Conservation (phyloP, 257 asterid species). For the Scutellaria galericulata region DNA sequence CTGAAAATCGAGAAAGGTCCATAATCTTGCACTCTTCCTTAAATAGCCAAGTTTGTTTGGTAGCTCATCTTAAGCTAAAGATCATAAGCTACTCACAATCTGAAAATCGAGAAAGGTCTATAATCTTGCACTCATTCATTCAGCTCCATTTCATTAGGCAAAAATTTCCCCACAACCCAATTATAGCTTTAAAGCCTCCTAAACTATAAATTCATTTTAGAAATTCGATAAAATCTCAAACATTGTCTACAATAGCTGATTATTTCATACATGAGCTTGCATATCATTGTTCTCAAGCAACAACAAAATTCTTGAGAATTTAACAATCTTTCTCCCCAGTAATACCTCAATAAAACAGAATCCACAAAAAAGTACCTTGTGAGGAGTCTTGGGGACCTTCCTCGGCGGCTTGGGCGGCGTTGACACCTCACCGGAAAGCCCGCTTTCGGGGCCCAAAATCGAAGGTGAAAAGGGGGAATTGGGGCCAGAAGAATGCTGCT, state of each 20-base stretch:
- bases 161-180: too few relatives aligned
- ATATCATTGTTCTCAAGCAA: slow-evolving; percentile 19
- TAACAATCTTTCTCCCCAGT: neutral
- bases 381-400: slow-evolving; percentile 97
- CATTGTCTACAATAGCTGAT: neutral
- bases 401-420: slow-evolving; percentile 94
- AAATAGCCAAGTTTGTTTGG: neutral
- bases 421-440: slow-evolving; percentile 55
- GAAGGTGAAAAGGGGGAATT: slow-evolving; percentile 91
- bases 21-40: neutral
- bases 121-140: neutral
- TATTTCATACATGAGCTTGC: neutral
- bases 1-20: neutral
- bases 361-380: slow-evolving; percentile 63
- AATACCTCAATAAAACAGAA: slow-evolving; percentile 7
- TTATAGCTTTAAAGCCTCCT: too few relatives aligned
- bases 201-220: too few relatives aligned
- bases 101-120: too few relatives aligned
- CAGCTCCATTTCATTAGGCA: neutral
- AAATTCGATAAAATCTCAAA: too few relatives aligned
- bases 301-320: slow-evolving; percentile 1
- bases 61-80: neutral
- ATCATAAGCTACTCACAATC: neutral
- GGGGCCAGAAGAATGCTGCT: slow-evolving; percentile 68
- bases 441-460: slow-evolving; percentile 65